These are phyloP conservation scores for Spergularia bocconei DNA, from an alignment of 148 eudicot genomes.

Conservation along the genomic window DNA sequence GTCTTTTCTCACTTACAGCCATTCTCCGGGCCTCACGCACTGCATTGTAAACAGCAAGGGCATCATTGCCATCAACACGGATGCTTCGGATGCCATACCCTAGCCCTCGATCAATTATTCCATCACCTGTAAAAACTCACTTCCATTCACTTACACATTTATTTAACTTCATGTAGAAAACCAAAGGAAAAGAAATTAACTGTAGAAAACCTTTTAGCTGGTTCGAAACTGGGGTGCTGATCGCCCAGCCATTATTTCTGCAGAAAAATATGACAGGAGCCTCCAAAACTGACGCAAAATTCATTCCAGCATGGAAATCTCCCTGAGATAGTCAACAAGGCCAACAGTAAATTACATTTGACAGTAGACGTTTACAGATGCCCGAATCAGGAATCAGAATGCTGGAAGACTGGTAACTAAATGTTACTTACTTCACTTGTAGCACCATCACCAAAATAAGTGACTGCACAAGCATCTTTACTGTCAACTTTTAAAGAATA, in stretches of 20 bases:
- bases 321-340: slow-evolving; percentile 36
- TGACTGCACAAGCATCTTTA: slow-evolving; percentile 61
- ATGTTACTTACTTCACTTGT: slow-evolving; percentile 50
- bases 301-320: slow-evolving; percentile 74
- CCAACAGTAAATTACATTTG: background rate
- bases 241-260: slow-evolving; percentile 84
- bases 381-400: too few species aligned
- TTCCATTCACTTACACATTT: background rate
- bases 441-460: slow-evolving; percentile 79
- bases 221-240: slow-evolving; percentile 64
- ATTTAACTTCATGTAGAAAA: background rate
- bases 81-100: slow-evolving; percentile 73
- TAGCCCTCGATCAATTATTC: slow-evolving; percentile 64
- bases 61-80: slow-evolving; percentile 72
- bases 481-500: slow-evolving; percentile 76
- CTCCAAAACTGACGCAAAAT: slow-evolving; percentile 77
- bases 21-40: slow-evolving; percentile 53
- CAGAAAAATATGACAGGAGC: slow-evolving; percentile 69
- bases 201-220: slow-evolving; percentile 52
- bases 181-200: background rate
- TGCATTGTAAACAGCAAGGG: slow-evolving; percentile 63
- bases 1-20: slow-evolving; percentile 50
- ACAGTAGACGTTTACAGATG: too few species aligned
- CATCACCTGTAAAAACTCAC: slow-evolving; percentile 55
- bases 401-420: background rate